Base-by-base conservation (phyloP, 768 basidiomycete species). In the Hypsizygus marmoreus region DNA sequence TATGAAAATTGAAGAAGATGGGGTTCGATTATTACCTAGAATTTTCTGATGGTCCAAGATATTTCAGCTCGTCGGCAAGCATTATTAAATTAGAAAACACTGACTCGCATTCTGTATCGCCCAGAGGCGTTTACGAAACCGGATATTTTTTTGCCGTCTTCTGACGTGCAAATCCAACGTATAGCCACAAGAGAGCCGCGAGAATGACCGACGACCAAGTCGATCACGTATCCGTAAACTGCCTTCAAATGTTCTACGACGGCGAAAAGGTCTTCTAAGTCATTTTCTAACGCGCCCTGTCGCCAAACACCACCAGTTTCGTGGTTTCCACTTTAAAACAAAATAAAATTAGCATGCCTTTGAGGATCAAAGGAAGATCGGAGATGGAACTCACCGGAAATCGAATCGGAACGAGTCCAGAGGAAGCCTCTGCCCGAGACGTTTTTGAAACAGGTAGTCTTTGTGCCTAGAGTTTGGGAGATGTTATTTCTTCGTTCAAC, bases 351-450 rank as follows among this genome's bases (percentile, higher is more conserved):
- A 47, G 49, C 37, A 46, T 34, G 31, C 39, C 45, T 26, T 23
- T 40, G 40, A 6, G 19, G 25, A 13, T 29, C 36, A 36, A 40
- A 8, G 17, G 23, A 30, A 33, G 30, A 43, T 10, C 23, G 28
- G 30, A 40, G 44, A 10, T 41, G 31, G n/a, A 33, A 59, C 79
- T 45, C 57, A 90, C 88, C 88, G 80, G 67, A 93, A 93, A 63
- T 93, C 90, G 57, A 93, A 91, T 24, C 89, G 78, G 61, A 92
- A 91, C 2, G 88, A 91, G 62, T 93, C 90, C 17, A 88, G 57
- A 0, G 87, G 84, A 11, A 91, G 64, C 28, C 69, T 72, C 29
- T 64, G 60, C 2, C 86, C 87, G 14, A 92, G 79, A 11, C 76
- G 79, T 58, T 83, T 84, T 64, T 87, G 85, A 70, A 86, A 91